Base-by-base conservation (phyloP, 148 eudicot species). In the Mesembryanthemum crystallinum region DNA sequence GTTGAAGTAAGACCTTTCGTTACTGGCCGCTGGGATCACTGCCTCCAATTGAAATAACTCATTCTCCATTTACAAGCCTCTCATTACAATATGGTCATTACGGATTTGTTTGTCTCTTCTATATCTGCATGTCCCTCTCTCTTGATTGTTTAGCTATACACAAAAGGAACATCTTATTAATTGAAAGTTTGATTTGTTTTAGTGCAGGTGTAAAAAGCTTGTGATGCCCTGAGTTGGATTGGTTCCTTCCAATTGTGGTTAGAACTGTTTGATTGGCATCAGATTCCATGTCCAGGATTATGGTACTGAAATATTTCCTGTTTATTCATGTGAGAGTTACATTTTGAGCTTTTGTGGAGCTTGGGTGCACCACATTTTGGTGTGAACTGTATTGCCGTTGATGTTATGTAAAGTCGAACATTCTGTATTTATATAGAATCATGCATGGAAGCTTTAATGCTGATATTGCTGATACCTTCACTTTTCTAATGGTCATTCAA, bases 151-250 rank as follows among this genome's bases (percentile, higher is more conserved):
- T 27, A 43, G 8, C 1, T 11, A 67, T 43, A 23, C 54, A 61
- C 35, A 35, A 15, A 62, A 35, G 6, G 67, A 55, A 47, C 15
- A 37, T 13, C 54, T 47, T 64, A 39, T 14, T 75, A 55, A 42
- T 63, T 52, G 17, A 25, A 23, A 1, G 32, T 59, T 70, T 71
- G 27, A 37, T 69, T 33, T 33, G 14, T 57, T 72, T 54, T 55
- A 45, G 67, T 68, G 74, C 80, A 81, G 84, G 80, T 81, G 63
- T 27, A 47, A 68, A 43, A 45, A 49, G 51, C 60, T 76, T 59
- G 69, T 61, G 76, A 29, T 72, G 58, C 76, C 43, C 54, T 63
- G 63, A 63, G 14, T 70, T 29, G 58, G 73, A 70, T 66, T 80
- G 29, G 27, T 37, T 72, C 54, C 52, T 57, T 39, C 54, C 43